These are phyloP conservation scores for Boletus huronensis DNA, from an alignment of 768 basidiomycete species.

Conservation along the genomic window DNA sequence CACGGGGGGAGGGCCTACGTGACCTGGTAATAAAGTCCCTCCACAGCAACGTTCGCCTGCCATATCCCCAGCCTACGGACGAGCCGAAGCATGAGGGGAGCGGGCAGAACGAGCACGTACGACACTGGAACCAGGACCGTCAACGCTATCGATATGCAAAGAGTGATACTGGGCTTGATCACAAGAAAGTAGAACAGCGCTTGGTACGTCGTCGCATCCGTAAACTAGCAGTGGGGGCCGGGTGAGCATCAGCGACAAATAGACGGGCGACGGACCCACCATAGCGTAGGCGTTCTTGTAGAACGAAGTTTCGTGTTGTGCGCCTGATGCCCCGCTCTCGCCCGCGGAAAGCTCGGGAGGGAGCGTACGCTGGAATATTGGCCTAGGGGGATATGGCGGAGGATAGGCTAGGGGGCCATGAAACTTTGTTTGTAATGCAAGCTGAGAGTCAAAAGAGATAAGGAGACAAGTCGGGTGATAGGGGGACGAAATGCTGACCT, in stretches of 20 bases:
- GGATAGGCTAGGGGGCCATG: conserved; percentile 65
- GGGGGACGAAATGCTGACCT: conserved; percentile 41
- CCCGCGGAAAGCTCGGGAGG: conserved; percentile 46
- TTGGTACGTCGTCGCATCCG: conserved; percentile 78
- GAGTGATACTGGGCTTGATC: conserved; percentile 77
- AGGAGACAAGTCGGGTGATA: neutral
- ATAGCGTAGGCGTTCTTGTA: conserved; percentile 80
- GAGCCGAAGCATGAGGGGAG: conserved; percentile 62
- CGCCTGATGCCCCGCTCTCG: conserved; percentile 41
- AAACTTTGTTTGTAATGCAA: conserved; percentile 65
- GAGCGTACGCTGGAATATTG: conserved; percentile 69
- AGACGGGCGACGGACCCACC: conserved; percentile 41
- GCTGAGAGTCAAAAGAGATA: conserved; percentile 35
- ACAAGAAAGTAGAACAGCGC: conserved; percentile 87
- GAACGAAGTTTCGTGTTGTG: conserved; percentile 64
- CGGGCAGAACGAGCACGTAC: conserved; percentile 59
- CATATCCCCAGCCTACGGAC: conserved; percentile 68
- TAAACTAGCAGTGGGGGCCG: conserved; percentile 48
- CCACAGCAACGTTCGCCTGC: conserved; percentile 82
- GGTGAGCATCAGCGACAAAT: conserved; percentile 6
- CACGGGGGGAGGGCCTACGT: conserved; percentile 8
- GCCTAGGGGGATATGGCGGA: conserved; percentile 61
- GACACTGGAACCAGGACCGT: conserved; percentile 55
- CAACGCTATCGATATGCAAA: conserved; percentile 56
- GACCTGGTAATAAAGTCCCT: conserved; percentile 52